Percentiles rank a stretch among this genome's conserved stretches.
phyloP scores from a whole-genome alignment of 2,329 filamentous ascomycete species.

The Pseudonectria buxi region DNA sequence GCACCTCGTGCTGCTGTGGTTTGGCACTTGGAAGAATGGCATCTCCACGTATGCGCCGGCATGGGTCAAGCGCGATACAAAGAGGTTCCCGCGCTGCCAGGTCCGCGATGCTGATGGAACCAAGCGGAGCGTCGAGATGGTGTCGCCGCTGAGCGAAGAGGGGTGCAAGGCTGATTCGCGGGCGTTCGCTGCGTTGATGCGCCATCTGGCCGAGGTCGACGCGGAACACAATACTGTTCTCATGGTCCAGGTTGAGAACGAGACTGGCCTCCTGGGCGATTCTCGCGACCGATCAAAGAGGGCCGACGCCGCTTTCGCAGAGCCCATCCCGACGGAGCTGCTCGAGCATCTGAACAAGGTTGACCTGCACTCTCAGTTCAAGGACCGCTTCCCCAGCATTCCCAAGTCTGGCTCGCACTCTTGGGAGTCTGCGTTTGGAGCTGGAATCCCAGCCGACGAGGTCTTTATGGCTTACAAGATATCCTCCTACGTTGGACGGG shows the following conservation, averaged over 20 bases:
- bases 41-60: conserved; percentile 29
- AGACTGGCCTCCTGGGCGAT: conserved; percentile 45
- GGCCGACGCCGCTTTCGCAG: conserved; percentile 35
- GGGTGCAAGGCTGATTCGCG: conserved; percentile 24
- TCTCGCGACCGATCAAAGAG: conserved; percentile 38
- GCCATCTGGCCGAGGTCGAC: conserved; percentile 35
- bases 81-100: conserved; percentile 29
- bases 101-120: conserved; percentile 26
- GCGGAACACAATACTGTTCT: conserved; percentile 40
- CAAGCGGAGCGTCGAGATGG: conserved; percentile 27
- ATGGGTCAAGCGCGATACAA: conserved; percentile 30
- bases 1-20: conserved; percentile 32
- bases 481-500: conserved; percentile 26
- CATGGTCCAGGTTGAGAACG: conserved; percentile 54
- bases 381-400: conserved; percentile 18
- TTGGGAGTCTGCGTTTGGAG: conserved; percentile 29
- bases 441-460: conserved; percentile 23
- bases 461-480: conserved; percentile 32
- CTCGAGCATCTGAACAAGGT: conserved; percentile 18
- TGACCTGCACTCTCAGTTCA: conserved; percentile 24
- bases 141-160: conserved; percentile 24
- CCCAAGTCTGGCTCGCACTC: conserved; percentile 19
- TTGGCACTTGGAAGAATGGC: conserved; percentile 33
- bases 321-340: conserved; percentile 24
- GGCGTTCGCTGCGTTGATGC: conserved; percentile 27